phyloP scores from a whole-genome alignment of 2,329 filamentous ascomycete species.

The Sordariomycetes sp. region DNA sequence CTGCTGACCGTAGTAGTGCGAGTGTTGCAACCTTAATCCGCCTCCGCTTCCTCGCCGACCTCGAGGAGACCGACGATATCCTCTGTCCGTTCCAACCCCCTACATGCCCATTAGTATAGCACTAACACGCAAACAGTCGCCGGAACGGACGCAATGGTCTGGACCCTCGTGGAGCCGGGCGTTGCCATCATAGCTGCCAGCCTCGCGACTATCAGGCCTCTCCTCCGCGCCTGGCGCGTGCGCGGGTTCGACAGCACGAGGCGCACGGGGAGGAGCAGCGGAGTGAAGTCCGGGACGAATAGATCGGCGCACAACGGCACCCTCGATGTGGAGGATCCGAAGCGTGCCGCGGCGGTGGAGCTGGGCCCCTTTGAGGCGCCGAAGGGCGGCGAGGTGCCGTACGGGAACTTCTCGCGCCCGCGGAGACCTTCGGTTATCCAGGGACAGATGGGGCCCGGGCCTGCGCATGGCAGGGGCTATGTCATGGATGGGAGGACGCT shows the following conservation, averaged over 20 bases:
- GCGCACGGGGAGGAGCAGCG: conserved; percentile 19
- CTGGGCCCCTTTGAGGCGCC: background rate
- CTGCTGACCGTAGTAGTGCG: conserved; percentile 22
- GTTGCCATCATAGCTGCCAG: conserved; percentile 44
- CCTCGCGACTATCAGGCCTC: conserved; percentile 41
- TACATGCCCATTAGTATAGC: no score
- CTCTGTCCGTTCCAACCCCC: conserved; percentile 28
- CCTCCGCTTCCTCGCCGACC: conserved; percentile 33
- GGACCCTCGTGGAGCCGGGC: conserved; percentile 46
- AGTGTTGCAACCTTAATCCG: conserved; percentile 43
- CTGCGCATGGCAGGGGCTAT: conserved; percentile 22
- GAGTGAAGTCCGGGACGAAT: conserved; percentile 17
- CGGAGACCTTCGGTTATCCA: background rate
- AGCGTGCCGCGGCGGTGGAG: conserved; percentile 17
- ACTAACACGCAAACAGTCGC: conserved; percentile 17
- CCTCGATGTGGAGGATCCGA: background rate
- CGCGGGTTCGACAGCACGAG: conserved; percentile 33
- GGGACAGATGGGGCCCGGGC: conserved; percentile 6
- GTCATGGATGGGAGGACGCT: conserved; percentile 20
- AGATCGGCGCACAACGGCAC: conserved; percentile 8
- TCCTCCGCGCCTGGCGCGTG: conserved; percentile 36
- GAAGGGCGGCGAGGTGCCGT: background rate
- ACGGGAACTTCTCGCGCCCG: background rate
- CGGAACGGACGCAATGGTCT: conserved; percentile 41
- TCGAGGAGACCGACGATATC: conserved; percentile 33